Conservation (phyloP, 2,329 filamentous ascomycete genomes). For the Magnaporthiopsis incrustans region DNA sequence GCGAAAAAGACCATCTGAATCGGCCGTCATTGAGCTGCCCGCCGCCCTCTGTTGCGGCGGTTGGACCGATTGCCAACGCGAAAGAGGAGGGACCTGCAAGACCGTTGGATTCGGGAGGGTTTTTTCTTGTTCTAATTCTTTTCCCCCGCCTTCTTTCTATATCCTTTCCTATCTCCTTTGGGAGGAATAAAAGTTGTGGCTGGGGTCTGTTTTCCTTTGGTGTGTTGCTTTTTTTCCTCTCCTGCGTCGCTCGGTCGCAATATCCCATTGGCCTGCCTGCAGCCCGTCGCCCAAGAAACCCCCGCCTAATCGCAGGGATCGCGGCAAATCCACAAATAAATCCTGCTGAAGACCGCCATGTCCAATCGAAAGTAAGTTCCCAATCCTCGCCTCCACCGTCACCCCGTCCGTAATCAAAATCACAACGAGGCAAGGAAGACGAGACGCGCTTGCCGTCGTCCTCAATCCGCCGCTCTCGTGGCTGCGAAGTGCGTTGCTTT, state of each 20-base stretch:
- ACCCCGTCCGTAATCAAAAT: slow-evolving; percentile 2
- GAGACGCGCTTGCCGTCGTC: not conserved
- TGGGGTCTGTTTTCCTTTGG: too few species aligned
- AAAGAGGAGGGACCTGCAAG: not conserved
- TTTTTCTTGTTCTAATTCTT: too few species aligned
- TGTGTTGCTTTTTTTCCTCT: too few species aligned
- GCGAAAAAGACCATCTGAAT: not conserved
- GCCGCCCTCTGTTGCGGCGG: not conserved
- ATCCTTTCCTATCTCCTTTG: too few species aligned
- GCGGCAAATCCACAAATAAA: slow-evolving; percentile 7
- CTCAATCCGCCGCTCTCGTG: not conserved
- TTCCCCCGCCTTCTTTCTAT: too few species aligned
- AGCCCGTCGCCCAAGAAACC: slow-evolving; percentile 20
- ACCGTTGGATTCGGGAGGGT: not conserved
- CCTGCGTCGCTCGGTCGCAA: not conserved
- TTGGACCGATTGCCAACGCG: not conserved
- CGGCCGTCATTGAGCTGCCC: not conserved
- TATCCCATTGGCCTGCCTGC: slow-evolving; percentile 4
- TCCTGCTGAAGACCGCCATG: slow-evolving; percentile 1
- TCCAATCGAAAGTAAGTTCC: slow-evolving; percentile 4
- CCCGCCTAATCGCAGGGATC: slow-evolving; percentile 13
- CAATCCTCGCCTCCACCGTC: not conserved
- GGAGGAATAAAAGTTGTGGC: too few species aligned
- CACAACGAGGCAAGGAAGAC: not conserved
- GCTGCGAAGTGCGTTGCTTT: not conserved